These are phyloP conservation scores for Tuber indicum DNA, from an alignment of 495 filamentous ascomycete species.

Conservation along the genomic window DNA sequence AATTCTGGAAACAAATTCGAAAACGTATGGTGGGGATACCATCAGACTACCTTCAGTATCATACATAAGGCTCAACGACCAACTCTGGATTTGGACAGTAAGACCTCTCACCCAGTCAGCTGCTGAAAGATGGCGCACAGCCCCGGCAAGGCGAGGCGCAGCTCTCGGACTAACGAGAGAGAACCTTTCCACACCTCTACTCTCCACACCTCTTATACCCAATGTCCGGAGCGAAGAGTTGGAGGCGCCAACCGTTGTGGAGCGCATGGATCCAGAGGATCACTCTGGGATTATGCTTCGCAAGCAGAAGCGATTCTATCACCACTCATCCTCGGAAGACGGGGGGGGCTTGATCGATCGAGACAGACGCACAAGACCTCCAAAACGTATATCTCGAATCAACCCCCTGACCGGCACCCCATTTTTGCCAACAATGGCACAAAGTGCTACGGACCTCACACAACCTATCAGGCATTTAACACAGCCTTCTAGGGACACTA, in stretches of 20 bases:
- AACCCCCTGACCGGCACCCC: not conserved
- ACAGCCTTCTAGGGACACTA: not conserved
- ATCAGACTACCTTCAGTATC: not conserved
- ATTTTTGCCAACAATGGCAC: not conserved
- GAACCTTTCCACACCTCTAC: not conserved
- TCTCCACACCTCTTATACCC: not conserved
- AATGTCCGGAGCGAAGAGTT: not conserved
- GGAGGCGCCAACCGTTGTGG: not conserved
- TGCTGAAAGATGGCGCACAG: not conserved
- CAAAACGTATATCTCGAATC: not conserved
- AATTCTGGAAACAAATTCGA: conserved; percentile 1
- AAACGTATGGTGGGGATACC: not conserved
- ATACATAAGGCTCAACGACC: not conserved
- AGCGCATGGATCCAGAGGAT: not conserved
- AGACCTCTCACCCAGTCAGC: not conserved
- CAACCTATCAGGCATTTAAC: not conserved
- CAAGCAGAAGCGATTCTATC: not conserved
- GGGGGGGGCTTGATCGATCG: not conserved
- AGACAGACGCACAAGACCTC: not conserved
- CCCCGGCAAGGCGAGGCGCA: not conserved
- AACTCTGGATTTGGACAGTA: not conserved
- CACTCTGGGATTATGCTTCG: not conserved
- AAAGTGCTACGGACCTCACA: not conserved
- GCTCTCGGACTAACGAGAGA: not conserved
- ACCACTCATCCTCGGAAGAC: not conserved